Evolutionary conservation across 2,329 filamentous ascomycete genomes (phyloP).

Genomic region (Chaetomium sp.): DNA sequence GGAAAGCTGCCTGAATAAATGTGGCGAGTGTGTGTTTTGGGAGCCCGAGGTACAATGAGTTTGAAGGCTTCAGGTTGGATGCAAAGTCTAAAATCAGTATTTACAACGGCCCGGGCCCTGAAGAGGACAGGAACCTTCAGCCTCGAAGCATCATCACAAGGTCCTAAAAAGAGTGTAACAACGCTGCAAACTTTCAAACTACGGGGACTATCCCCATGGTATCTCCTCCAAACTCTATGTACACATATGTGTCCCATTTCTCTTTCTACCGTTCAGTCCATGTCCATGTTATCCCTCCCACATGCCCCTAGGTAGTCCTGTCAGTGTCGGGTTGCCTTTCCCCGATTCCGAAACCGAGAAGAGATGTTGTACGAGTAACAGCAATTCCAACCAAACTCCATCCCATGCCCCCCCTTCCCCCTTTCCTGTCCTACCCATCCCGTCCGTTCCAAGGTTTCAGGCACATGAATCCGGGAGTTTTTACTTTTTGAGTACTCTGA

Average conservation of each 20-base stretch:
- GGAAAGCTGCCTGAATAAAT: too few relatives aligned
- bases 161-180: not conserved
- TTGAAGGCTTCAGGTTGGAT: too few relatives aligned
- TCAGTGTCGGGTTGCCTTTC: not conserved
- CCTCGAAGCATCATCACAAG: too few relatives aligned
- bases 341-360: not conserved
- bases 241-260: not conserved
- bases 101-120: too few relatives aligned
- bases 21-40: too few relatives aligned
- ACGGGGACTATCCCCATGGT: not conserved
- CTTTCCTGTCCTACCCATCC: not conserved
- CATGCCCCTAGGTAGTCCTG: not conserved
- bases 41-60: too few relatives aligned
- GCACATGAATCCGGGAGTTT: not conserved
- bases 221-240: not conserved
- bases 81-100: too few relatives aligned
- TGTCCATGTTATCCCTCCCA: not conserved
- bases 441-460: not conserved
- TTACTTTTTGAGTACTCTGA: too few relatives aligned
- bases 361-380: not conserved
- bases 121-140: too few relatives aligned
- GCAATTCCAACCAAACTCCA: constrained; percentile 6
- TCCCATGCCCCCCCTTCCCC: not conserved
- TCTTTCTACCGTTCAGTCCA: not conserved
- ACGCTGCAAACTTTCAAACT: not conserved